Conservation (phyloP, 106 monocot species). For the Apostasia shenzhenica region DNA sequence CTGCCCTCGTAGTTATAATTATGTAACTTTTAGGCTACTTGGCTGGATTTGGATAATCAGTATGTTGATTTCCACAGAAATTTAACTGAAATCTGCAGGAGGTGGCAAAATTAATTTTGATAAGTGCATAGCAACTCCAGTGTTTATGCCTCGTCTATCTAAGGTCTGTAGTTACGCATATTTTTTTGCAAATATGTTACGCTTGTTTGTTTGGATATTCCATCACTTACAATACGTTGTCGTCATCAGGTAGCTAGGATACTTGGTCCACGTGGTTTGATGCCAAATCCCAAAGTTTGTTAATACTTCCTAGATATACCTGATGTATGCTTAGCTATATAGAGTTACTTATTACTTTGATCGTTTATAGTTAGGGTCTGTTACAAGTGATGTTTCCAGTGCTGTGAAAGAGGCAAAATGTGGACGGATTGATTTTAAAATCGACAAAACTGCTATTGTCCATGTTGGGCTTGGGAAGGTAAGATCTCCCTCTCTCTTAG, state of each 20-base stretch:
- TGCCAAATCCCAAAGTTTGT: slow-evolving; percentile 96
- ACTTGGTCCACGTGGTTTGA: slow-evolving; percentile 93
- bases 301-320: neutral
- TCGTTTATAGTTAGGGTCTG: slow-evolving; percentile 73
- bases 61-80: too few relatives aligned
- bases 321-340: too few relatives aligned
- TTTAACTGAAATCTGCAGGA: slow-evolving; percentile 32
- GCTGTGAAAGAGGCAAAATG: slow-evolving; percentile 82
- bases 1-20: too few relatives aligned
- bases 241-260: slow-evolving; percentile 70
- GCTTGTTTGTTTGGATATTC: neutral
- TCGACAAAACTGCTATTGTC: slow-evolving; percentile 88
- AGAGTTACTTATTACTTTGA: neutral
- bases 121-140: slow-evolving; percentile 86
- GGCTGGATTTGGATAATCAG: too few relatives aligned
- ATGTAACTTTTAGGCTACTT: too few relatives aligned
- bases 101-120: slow-evolving; percentile 93
- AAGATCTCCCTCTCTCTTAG: slow-evolving; percentile 8
- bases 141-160: slow-evolving; percentile 85
- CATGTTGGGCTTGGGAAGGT: slow-evolving; percentile 99
- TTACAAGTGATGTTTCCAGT: slow-evolving; percentile 79
- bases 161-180: slow-evolving; percentile 42
- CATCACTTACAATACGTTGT: neutral
- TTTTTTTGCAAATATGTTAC: neutral
- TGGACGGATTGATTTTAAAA: slow-evolving; percentile 92